Evolutionary conservation across 495 filamentous ascomycete species (phyloP).

Genomic region (Annulohypoxylon moriforme): DNA sequence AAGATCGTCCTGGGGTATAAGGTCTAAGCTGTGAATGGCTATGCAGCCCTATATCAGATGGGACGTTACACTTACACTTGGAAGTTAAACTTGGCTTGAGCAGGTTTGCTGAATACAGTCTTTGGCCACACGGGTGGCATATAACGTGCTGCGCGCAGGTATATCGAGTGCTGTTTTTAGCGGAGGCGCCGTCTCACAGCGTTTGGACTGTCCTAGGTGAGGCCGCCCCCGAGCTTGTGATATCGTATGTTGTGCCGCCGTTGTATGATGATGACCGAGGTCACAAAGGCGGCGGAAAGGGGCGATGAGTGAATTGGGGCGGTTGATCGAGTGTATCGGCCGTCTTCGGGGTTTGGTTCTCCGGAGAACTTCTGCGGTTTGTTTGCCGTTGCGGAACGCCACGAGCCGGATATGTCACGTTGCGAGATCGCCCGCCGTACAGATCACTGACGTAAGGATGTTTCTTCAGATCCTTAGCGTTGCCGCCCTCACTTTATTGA

Average conservation of each 20-base stretch:
- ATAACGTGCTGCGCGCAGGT: neutral
- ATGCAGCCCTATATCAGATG: conserved; percentile 38
- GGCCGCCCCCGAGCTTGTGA: conserved; percentile 11
- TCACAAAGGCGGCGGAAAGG: conserved; percentile 13
- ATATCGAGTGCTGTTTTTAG: neutral
- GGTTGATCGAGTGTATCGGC: neutral
- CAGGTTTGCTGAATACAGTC: neutral
- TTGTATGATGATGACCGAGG: conserved; percentile 9
- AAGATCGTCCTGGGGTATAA: conserved; percentile 4
- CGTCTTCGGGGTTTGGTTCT: conserved; percentile 12
- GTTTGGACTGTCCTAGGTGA: neutral
- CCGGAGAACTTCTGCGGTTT: conserved; percentile 7
- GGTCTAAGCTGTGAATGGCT: neutral
- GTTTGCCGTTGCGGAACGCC: conserved; percentile 17
- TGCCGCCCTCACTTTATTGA: neutral
- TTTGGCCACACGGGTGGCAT: neutral
- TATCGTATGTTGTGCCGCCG: conserved; percentile 30
- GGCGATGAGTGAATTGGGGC: neutral
- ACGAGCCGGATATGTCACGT: conserved; percentile 6
- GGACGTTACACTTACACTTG: conserved; percentile 34
- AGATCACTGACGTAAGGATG: conserved; percentile 13
- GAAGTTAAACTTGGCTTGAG: neutral
- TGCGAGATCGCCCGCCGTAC: neutral
- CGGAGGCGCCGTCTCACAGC: conserved; percentile 9
- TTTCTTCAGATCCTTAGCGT: conserved; percentile 6